phyloP scores from a whole-genome alignment of 1,139 yeast species.

The Meyerozyma athensensis region DNA sequence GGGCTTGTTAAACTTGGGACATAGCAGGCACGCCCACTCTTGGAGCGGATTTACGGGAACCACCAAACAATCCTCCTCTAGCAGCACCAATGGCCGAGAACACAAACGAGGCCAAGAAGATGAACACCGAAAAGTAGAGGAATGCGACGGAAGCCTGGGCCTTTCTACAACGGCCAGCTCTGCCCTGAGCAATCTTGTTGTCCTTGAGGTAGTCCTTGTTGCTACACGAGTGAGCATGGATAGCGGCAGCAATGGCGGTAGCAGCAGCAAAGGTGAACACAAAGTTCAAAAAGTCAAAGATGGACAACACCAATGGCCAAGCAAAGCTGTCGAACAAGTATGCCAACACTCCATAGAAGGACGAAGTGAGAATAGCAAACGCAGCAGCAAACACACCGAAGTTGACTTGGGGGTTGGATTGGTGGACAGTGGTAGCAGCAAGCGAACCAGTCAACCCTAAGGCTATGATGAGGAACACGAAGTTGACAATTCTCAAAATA shows the following conservation, averaged over 20 bases:
- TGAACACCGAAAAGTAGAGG: conserved; percentile 79
- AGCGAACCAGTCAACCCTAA: conserved; percentile 85
- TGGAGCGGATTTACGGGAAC: conserved; percentile 40
- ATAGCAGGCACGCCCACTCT: conserved; percentile 86
- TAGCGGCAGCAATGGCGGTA: conserved; percentile 87
- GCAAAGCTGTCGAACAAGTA: conserved; percentile 76
- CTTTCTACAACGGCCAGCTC: conserved; percentile 82
- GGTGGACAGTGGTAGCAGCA: conserved; percentile 58
- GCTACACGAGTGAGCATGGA: conserved; percentile 79
- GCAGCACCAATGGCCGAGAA: conserved; percentile 56
- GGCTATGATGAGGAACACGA: conserved; percentile 67
- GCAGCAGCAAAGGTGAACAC: conserved; percentile 94
- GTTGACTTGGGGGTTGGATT: conserved; percentile 77
- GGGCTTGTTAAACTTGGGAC: conserved; percentile 77
- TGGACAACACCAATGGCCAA: conserved; percentile 74
- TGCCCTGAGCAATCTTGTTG: conserved; percentile 74
- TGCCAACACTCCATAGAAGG: conserved; percentile 75
- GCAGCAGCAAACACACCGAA: conserved; percentile 84
- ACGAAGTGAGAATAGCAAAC: conserved; percentile 75
- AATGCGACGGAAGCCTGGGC: conserved; percentile 91
- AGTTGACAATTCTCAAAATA: conserved; percentile 67
- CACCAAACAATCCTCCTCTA: conserved; percentile 74
- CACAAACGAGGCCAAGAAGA: conserved; percentile 64
- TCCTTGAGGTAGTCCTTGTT: conserved; percentile 57
- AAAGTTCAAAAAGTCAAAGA: conserved; percentile 79